These are phyloP conservation scores for Blastobotrys buckinghamii DNA, from an alignment of 1,139 yeast species.

Conservation along the genomic window DNA sequence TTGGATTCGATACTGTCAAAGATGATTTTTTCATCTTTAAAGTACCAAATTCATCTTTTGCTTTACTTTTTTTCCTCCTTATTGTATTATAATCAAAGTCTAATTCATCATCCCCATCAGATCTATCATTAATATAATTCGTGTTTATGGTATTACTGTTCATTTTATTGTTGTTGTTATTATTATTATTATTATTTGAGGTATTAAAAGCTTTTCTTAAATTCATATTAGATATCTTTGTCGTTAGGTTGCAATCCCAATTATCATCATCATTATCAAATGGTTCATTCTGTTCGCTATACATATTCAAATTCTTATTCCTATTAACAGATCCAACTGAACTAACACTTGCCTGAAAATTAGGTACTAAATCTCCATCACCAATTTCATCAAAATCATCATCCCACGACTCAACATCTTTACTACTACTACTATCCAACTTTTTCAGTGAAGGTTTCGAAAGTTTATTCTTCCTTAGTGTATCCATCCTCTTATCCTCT, in stretches of 20 bases:
- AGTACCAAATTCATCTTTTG: neutral
- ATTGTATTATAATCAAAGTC: slow-evolving; percentile 5
- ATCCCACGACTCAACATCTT: slow-evolving; percentile 21
- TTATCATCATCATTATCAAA: slow-evolving; percentile 3
- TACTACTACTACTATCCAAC: neutral
- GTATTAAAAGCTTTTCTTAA: neutral
- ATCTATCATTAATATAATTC: neutral
- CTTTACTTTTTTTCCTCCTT: neutral
- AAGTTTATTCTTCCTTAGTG: neutral
- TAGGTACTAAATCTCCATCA: slow-evolving; percentile 13
- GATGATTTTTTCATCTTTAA: neutral
- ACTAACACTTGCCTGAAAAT: slow-evolving; percentile 3
- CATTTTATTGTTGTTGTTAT: too few relatives aligned
- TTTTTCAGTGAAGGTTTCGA: too few relatives aligned
- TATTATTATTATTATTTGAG: neutral
- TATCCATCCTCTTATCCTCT: neutral
- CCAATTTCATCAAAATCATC: slow-evolving; percentile 22
- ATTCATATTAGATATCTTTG: slow-evolving; percentile 2
- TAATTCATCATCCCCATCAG: slow-evolving; percentile 3
- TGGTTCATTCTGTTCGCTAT: slow-evolving; percentile 3
- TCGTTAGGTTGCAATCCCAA: slow-evolving; percentile 3
- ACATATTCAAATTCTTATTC: neutral
- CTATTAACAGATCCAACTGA: slow-evolving; percentile 2
- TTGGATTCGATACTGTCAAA: too few relatives aligned
- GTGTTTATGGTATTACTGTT: too few relatives aligned